phyloP scores from a whole-genome alignment of 805 yeast genomes.

The Blastobotrys peoriensis region DNA sequence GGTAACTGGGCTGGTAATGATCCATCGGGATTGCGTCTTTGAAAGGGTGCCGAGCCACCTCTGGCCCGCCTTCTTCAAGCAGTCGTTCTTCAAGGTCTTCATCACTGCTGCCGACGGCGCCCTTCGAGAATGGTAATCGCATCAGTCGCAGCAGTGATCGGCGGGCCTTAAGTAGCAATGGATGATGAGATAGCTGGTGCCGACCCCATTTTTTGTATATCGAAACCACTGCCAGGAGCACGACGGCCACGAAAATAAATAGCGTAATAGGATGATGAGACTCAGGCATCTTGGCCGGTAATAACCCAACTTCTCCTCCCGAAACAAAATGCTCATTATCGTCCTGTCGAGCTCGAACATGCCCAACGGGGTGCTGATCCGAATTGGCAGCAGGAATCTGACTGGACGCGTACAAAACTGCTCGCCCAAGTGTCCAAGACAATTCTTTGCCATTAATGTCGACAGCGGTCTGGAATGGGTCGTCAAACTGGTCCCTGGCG shows the following conservation, averaged over 20 bases:
- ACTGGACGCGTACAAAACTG: constrained; percentile 73
- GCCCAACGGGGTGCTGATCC: not conserved
- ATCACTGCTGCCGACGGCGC: no score
- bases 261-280: not conserved
- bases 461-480: constrained; percentile 67
- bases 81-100: not conserved
- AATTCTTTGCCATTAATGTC: constrained; percentile 77
- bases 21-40: not conserved
- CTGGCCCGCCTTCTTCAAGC: not conserved
- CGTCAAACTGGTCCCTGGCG: not conserved
- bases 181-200: not conserved
- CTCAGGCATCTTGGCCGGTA: not conserved
- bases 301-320: constrained; percentile 1
- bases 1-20: not conserved
- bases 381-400: constrained; percentile 27
- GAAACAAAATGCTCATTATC: not conserved
- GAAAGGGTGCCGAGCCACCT: not conserved
- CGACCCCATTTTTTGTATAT: not conserved
- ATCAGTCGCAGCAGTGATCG: not conserved
- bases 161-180: not conserved
- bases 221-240: not conserved
- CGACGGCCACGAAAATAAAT: not conserved
- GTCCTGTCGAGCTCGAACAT: not conserved
- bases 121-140: not conserved
- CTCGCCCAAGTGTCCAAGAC: constrained; percentile 94